These are phyloP conservation scores for Endocalyx cinctus DNA, from an alignment of 2,329 filamentous ascomycete genomes.

Conservation along the genomic window DNA sequence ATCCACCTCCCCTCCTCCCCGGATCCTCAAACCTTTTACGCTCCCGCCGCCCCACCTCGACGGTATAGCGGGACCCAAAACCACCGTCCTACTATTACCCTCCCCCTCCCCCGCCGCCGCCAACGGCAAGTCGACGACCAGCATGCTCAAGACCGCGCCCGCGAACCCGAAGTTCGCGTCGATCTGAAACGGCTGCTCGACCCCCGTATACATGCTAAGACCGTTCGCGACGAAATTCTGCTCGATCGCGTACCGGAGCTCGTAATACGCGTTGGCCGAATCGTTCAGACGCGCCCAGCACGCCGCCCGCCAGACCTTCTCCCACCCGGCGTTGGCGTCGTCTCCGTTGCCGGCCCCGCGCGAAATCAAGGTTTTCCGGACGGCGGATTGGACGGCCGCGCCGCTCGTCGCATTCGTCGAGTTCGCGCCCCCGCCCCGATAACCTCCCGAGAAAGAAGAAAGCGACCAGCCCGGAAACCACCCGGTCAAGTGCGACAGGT, in stretches of 20 bases:
- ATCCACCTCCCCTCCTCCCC: conserved; percentile 38
- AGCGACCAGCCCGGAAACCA: conserved; percentile 52
- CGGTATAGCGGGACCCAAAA: conserved; percentile 45
- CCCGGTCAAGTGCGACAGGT: conserved; percentile 51
- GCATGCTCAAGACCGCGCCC: conserved; percentile 46
- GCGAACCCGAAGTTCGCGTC: conserved; percentile 53
- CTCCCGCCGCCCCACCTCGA: conserved; percentile 36
- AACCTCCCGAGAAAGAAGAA: conserved; percentile 36
- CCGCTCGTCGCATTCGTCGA: no score
- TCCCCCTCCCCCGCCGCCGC: conserved; percentile 3
- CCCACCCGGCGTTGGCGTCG: conserved; percentile 53
- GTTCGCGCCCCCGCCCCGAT: conserved; percentile 38
- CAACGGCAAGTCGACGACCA: conserved; percentile 44
- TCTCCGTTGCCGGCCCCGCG: conserved; percentile 40
- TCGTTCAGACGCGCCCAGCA: conserved; percentile 53
- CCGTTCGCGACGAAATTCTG: conserved; percentile 47
- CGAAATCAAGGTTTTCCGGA: conserved; percentile 39
- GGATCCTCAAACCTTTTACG: conserved; percentile 39
- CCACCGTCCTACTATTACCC: conserved; percentile 28
- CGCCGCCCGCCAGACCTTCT: conserved; percentile 52
- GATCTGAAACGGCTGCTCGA: conserved; percentile 49
- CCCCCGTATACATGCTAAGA: conserved; percentile 45
- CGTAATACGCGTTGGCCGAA: conserved; percentile 41
- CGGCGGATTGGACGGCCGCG: conserved; percentile 36
- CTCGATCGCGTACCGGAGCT: conserved; percentile 43